phyloP scores from a whole-genome alignment of 306 rosid species.

The Begonia loranthoides region DNA sequence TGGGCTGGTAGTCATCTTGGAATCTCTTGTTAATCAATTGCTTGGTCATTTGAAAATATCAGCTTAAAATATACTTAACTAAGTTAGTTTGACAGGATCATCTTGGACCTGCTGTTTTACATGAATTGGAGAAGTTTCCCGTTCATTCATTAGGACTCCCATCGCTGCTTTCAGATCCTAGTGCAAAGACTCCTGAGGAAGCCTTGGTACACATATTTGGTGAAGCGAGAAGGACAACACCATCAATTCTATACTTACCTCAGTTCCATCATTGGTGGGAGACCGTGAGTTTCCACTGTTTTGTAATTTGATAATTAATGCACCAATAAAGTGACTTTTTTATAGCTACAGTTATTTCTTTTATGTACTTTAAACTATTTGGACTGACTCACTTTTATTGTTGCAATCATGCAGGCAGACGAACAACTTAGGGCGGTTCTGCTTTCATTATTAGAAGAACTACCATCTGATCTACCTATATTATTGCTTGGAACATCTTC shows the following conservation, averaged over 20 bases:
- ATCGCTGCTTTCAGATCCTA: slow-evolving; percentile 89
- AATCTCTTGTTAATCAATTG: slow-evolving; percentile 20
- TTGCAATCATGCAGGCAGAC: slow-evolving; percentile 58
- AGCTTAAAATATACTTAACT: slow-evolving; percentile 77
- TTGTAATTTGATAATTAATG: neutral
- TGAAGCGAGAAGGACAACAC: slow-evolving; percentile 93
- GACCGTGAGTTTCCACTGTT: slow-evolving; percentile 50
- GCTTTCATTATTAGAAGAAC: slow-evolving; percentile 71
- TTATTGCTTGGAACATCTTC: slow-evolving; percentile 70
- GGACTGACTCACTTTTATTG: slow-evolving; percentile 17
- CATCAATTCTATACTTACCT: slow-evolving; percentile 84
- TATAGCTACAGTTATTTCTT: neutral
- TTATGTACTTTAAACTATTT: slow-evolving; percentile 1
- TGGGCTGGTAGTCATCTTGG: slow-evolving; percentile 79
- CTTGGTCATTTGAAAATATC: slow-evolving; percentile 16
- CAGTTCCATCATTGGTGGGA: slow-evolving; percentile 98
- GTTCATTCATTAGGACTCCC: slow-evolving; percentile 93
- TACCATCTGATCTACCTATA: slow-evolving; percentile 79
- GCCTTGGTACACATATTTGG: slow-evolving; percentile 95
- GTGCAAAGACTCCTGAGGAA: slow-evolving; percentile 98
- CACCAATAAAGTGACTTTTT: neutral
- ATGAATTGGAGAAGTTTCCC: slow-evolving; percentile 93
- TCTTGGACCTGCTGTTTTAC: slow-evolving; percentile 96
- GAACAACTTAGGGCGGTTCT: slow-evolving; percentile 91
- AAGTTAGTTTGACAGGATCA: slow-evolving; percentile 99